Percentiles rank a stretch among this genome's conserved stretches.
Evolutionary conservation across 371 early-diverging fungal genomes (phyloP).

Genomic region (Lichtheimia corymbifera): DNA sequence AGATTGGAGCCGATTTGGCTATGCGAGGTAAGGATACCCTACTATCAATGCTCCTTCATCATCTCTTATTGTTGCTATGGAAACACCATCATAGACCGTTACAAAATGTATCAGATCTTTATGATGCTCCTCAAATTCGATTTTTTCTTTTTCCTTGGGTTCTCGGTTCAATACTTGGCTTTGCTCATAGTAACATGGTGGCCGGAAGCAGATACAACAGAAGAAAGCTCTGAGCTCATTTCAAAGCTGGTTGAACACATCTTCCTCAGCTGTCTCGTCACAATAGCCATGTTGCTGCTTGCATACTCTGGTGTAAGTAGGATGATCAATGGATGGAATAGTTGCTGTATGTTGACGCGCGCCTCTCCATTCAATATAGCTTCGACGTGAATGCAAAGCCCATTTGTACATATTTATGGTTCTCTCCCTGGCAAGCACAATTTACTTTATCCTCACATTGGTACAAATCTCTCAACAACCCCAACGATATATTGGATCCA

Average conservation of each 20-base stretch:
- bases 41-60: background rate
- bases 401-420: conserved; percentile 60
- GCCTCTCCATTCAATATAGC: conserved; percentile 11
- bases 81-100: conserved; percentile 55
- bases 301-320: conserved; percentile 76
- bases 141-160: conserved; percentile 85
- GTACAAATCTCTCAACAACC: conserved; percentile 64
- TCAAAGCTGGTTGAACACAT: conserved; percentile 61
- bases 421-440: conserved; percentile 55
- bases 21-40: conserved; percentile 68
- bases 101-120: conserved; percentile 85
- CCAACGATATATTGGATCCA: conserved; percentile 53
- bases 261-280: conserved; percentile 72
- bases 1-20: conserved; percentile 88
- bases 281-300: conserved; percentile 65
- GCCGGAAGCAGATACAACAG: conserved; percentile 43
- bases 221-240: conserved; percentile 54
- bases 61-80: background rate
- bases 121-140: conserved; percentile 87
- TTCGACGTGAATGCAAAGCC: conserved; percentile 51
- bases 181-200: conserved; percentile 66
- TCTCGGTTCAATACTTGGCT: conserved; percentile 83
- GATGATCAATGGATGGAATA: background rate
- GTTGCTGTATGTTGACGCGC: background rate
- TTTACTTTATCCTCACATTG: conserved; percentile 74